Evolutionary conservation across 345 rosid genomes (phyloP).

Genomic region (Diplotaxis tenuifolia): DNA sequence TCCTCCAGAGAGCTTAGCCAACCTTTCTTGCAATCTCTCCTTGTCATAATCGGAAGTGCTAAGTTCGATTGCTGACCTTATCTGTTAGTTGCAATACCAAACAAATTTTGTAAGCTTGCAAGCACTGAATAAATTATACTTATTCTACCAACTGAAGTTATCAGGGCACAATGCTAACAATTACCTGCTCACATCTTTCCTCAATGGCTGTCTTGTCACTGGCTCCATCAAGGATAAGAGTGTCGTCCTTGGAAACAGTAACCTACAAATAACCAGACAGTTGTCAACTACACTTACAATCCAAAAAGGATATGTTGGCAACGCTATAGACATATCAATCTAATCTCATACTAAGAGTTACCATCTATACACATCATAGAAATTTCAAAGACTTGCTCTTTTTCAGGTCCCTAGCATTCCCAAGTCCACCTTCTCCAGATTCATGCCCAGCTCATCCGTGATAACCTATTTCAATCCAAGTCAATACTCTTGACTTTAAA

Average conservation of each 20-base stretch:
- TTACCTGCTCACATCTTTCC: conserved; percentile 86
- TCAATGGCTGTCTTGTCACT: conserved; percentile 87
- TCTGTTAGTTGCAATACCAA: neutral
- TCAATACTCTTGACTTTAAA: neutral
- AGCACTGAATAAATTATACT: neutral
- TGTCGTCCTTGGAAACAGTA: conserved; percentile 83
- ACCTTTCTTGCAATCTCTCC: conserved; percentile 89
- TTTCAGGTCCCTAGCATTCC: conserved; percentile 86
- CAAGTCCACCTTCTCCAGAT: conserved; percentile 76
- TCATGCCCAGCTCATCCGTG: conserved; percentile 87
- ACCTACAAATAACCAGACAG: conserved; percentile 37
- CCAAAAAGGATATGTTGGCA: neutral
- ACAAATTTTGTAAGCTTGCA: neutral
- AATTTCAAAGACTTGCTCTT: conserved; percentile 36
- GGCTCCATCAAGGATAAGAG: conserved; percentile 87
- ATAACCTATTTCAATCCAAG: conserved; percentile 48
- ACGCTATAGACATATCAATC: neutral
- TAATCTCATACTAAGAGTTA: neutral
- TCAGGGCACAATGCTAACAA: neutral
- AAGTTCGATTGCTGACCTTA: conserved; percentile 31
- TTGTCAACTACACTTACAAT: neutral
- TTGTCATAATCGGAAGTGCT: conserved; percentile 93
- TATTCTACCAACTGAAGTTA: neutral
- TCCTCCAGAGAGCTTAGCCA: conserved; percentile 96
- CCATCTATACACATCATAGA: neutral